Conservation (phyloP, 2,329 filamentous ascomycete species). For the Aulographum hederae region DNA sequence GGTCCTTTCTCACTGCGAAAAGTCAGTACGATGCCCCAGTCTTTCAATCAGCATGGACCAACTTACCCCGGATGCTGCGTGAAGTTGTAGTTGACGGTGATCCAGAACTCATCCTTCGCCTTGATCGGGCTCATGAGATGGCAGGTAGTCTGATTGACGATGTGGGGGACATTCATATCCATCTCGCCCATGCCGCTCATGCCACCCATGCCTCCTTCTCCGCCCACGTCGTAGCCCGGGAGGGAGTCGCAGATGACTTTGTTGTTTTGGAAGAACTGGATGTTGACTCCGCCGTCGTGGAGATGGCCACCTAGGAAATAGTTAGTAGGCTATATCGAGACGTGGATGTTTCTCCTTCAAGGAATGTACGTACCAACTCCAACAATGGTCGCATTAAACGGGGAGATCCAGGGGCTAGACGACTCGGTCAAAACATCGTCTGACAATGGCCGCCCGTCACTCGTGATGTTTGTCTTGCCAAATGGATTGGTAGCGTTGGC, state of each 20-base stretch:
- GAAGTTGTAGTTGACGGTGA: slow-evolving; percentile 3
- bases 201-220: background rate
- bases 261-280: slow-evolving; percentile 1
- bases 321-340: background rate
- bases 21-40: too few species aligned
- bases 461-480: too few species aligned
- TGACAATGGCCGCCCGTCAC: too few species aligned
- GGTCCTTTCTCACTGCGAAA: too few species aligned
- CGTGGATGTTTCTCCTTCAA: background rate
- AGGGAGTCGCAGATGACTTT: slow-evolving; percentile 1
- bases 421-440: too few species aligned
- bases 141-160: slow-evolving; percentile 1
- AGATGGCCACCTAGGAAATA: too few species aligned
- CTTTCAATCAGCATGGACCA: too few species aligned
- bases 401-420: background rate
- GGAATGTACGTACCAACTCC: slow-evolving; percentile 2
- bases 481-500: too few species aligned
- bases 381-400: background rate
- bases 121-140: slow-evolving; percentile 1
- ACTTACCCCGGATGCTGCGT: slow-evolving; percentile 2
- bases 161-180: background rate
- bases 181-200: background rate
- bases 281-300: slow-evolving; percentile 2
- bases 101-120: slow-evolving; percentile 1
- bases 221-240: background rate